phyloP scores from a whole-genome alignment of 768 basidiomycete species.

The Suillus weaverae region DNA sequence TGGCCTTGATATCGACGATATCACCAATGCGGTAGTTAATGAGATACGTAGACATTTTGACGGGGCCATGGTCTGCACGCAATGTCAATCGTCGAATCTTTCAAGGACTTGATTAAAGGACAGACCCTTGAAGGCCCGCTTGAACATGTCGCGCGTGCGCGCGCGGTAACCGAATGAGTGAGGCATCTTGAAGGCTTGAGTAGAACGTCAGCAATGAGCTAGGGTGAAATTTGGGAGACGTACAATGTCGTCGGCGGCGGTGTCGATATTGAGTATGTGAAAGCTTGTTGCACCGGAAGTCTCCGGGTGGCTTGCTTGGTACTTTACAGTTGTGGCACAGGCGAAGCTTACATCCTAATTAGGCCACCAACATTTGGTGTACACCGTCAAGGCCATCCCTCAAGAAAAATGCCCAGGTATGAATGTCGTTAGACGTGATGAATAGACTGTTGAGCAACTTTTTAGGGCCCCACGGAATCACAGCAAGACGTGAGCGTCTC shows the following conservation, averaged over 20 bases:
- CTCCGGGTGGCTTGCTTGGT: conserved; percentile 63
- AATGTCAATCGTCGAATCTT: conserved; percentile 3
- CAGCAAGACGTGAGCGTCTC: conserved; percentile 85
- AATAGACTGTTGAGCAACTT: conserved; percentile 34
- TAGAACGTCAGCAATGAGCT: conserved; percentile 14
- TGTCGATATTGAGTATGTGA: conserved; percentile 46
- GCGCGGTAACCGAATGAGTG: conserved; percentile 99
- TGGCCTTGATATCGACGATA: conserved; percentile 99
- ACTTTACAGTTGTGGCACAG: conserved; percentile 66
- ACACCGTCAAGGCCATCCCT: conserved; percentile 40
- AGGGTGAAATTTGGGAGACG: conserved; percentile 31
- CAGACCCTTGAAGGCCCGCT: conserved; percentile 96
- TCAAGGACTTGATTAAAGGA: conserved; percentile 20
- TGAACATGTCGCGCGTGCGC: conserved; percentile 99
- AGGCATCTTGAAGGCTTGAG: conserved; percentile 82
- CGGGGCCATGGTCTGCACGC: conserved; percentile 76
- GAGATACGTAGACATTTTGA: conserved; percentile 91
- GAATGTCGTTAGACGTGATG: conserved; percentile 25
- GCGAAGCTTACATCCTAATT: conserved; percentile 39
- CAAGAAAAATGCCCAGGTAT: conserved; percentile 87
- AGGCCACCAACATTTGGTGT: conserved; percentile 28
- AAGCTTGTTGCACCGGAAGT: conserved; percentile 41
- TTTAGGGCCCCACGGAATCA: conserved; percentile 88
- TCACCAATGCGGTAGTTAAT: conserved; percentile 94
- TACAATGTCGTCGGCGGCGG: conserved; percentile 49